Base-by-base conservation (phyloP, 192 early-diverging fungal genomes). In the Kappamyces sp. region DNA sequence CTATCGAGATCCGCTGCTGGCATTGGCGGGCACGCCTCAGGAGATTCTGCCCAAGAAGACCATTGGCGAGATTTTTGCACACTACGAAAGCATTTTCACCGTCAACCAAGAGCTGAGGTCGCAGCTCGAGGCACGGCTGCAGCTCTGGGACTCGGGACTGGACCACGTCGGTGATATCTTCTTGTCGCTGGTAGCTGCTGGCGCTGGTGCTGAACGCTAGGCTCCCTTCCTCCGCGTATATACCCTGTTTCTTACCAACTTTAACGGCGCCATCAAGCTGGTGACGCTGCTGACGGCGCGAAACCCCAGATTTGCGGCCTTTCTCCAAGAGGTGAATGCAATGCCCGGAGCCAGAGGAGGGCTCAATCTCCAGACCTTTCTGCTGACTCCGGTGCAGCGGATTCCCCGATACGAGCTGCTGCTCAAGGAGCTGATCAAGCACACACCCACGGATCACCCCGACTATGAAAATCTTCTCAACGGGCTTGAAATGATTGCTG, bases 341-440 rank as follows among this genome's bases (percentile, higher is more conserved):
- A 47, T 65, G 42, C 74, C 75, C 62, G 73, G 81, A 31, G 75
- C 74, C 48, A 76, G 78, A 69, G 72, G 78, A 54, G 74, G 82
- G 55, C 74, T 90, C 50, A 79, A 74, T 35, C 68, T 95, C 32
- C 81, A 92, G 58, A 78, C 88, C 1, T 90, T 86, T 66, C 68
- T 95, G 40, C 74, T 98, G 37, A 74, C 93, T 36, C 95, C 95
- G 1, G 78, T 98, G 12, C 95, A 98, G 70, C 83, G 95, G 3
- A 86, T 98, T 54, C 93, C 93, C 7, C 74, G 93, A 69, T 66
- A 93, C 66, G 86, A 86, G 13, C 72, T 97, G 51, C 75, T 95
- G 10, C 75, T 97, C 33, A 77, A 84, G 10, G 39, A 48, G 40
- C 10, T 36, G 15, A 40, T 42, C n/a, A 51, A 52, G 7, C 66